These are phyloP conservation scores for Fulvia fulva DNA, from an alignment of 2,329 filamentous ascomycete species.

Conservation along the genomic window DNA sequence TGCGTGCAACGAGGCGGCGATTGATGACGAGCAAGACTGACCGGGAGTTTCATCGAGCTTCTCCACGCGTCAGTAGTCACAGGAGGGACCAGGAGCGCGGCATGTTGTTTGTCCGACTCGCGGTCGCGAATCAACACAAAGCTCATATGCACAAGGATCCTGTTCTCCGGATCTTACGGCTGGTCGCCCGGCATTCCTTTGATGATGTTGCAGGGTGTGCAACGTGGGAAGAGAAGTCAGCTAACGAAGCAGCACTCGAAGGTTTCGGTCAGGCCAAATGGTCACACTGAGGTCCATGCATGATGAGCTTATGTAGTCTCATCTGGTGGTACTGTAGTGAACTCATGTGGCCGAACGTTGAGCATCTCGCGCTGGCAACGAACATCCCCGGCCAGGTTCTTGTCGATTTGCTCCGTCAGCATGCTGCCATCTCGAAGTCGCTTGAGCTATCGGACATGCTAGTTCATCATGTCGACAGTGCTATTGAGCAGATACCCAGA, in stretches of 20 bases:
- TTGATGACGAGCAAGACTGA: neutral
- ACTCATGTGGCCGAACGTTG: conserved; percentile 15
- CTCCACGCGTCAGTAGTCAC: neutral
- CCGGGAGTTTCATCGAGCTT: neutral
- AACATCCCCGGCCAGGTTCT: conserved; percentile 19
- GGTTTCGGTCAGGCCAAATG: no score
- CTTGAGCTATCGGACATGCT: conserved; percentile 19
- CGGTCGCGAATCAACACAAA: neutral
- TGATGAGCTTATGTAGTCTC: no score
- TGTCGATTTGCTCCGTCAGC: conserved; percentile 16
- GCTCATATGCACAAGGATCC: neutral
- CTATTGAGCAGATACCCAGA: conserved; percentile 19
- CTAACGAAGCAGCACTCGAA: no score
- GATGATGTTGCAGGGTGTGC: no score
- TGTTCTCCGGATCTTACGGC: neutral
- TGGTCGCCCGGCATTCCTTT: neutral
- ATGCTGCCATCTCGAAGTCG: conserved; percentile 8
- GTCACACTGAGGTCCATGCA: no score
- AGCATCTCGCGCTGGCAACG: conserved; percentile 13
- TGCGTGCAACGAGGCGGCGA: conserved; percentile 1
- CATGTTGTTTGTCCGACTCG: neutral
- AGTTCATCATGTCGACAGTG: conserved; percentile 14
- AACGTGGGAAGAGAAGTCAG: no score
- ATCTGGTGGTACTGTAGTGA: no score
- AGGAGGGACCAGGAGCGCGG: neutral